A percentile compares a stretch with the other conserved stretches of the same genome.
Evolutionary conservation across 441 rosid species (phyloP).

Genomic region (Sinapis alba): DNA sequence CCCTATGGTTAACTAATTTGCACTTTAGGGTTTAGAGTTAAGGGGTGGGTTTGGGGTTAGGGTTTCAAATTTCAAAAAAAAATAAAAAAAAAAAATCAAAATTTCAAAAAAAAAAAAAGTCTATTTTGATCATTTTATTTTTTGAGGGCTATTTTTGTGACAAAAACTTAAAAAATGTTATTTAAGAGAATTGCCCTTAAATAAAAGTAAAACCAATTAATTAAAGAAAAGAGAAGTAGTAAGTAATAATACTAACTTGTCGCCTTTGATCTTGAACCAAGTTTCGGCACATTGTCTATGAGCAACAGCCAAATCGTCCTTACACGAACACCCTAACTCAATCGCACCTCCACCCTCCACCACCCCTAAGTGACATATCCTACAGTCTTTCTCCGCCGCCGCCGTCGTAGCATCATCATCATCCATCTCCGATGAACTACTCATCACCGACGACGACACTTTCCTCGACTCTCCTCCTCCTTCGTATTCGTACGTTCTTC

Average conservation of each 20-base stretch:
- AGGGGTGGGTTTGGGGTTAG: no score
- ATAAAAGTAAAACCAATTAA: neutral
- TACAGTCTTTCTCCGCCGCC: slow-evolving; percentile 77
- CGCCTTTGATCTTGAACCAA: slow-evolving; percentile 98
- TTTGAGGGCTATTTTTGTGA: no score
- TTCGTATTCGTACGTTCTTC: slow-evolving; percentile 60
- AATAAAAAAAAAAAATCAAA: no score
- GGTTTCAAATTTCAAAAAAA: no score
- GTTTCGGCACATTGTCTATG: slow-evolving; percentile 93
- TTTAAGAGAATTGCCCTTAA: no score
- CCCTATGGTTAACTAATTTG: no score
- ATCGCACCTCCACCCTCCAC: slow-evolving; percentile 72
- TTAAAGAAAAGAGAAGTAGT: neutral
- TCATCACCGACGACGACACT: slow-evolving; percentile 51
- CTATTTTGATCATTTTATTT: no score
- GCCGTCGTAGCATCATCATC: slow-evolving; percentile 50
- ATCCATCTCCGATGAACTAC: slow-evolving; percentile 33
- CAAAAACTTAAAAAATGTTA: no score
- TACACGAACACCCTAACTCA: slow-evolving; percentile 91
- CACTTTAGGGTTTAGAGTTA: no score
- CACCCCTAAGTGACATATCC: slow-evolving; percentile 91
- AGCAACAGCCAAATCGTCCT: slow-evolving; percentile 89
- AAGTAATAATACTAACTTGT: slow-evolving; percentile 42
- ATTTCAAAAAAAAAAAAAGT: no score
- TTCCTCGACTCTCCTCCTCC: slow-evolving; percentile 42